Base-by-base conservation (phyloP, 306 rosid genomes). In the Fragaria vesca region DNA sequence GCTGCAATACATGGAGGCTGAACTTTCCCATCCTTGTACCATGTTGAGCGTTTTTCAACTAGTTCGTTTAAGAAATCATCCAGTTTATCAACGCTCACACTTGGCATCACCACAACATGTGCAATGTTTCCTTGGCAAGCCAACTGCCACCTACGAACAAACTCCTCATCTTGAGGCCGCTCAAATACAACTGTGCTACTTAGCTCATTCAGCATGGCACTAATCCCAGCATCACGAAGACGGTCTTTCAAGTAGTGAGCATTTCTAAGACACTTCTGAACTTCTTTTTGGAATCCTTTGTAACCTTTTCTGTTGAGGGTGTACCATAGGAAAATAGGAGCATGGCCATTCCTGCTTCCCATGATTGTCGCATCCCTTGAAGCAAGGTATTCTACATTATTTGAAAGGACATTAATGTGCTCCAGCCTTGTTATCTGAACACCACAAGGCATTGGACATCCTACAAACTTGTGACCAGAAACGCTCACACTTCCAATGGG, bases 361-460 rank as follows among this genome's bases (percentile, higher is more conserved):
- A 89, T 88, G 77, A 92, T 92, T 21, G 97, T 92, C 50, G 86
- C 86, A 69, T 92, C 97, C 66, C 89, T 88, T 12, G 97, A 92
- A 50, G 88, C 93, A 40, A 92, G 90, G 78, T 84, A 85, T 74
- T 87, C 93, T 3, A 92, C 90, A 17, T 92, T 86, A 9, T 82
- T 85, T 12, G 92, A 86, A 46, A 89, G 84, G 55, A 70, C 84
- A 73, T 85, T 88, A 8, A 85, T 81, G 84, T 88, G 83, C 81
- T 85, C 78, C 71, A 88, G 73, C 81, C 92, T 80, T n/a, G 91
- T 87, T 67, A 89, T 70, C 76, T 83, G 81, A 34, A 87, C 84
- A 26, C 89, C 88, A 52, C 93, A 87, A 60, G 89, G 89, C 80
- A 87, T 84, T 34, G 92, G 92, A 81, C 92, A 88, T 60, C 92